Base-by-base conservation (phyloP, 345 rosid genomes). In the Barbarea vulgaris region DNA sequence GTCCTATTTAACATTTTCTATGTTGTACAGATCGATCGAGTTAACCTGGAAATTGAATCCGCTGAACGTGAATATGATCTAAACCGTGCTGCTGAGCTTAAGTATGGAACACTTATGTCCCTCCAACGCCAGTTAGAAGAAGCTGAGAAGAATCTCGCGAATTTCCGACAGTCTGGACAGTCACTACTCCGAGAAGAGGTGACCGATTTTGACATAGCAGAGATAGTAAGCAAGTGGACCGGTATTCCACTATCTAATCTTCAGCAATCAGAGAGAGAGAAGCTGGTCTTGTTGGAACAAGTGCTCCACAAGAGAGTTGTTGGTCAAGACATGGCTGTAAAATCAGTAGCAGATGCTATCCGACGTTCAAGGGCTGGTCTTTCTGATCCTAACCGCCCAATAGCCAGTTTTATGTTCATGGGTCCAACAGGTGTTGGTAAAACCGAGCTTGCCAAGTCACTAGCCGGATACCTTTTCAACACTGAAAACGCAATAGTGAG, bases 321-420 rank as follows among this genome's bases (percentile, higher is more conserved):
- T 63, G 99, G 98, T 76, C 99, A 95, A 85, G 96, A 95, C 79
- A 87, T 88, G 7, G 99, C 97, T 3, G 99, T 95, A 31, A 92
- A 88, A 82, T 94, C 99, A 48, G 97, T 94, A 41, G 91, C 99
- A 4, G 96, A 92, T 80, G 97, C 96, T 72, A 89, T 95, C 46
- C 89, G 96, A 0, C 92, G 97, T 18, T 95, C 99, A 12, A 87
- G 98, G 80, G 97, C 99, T 34, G 99, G 99, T 72, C 82, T 95
- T 21, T 95, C 99, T 22, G 97, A 95, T 75, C 98, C 99, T 42
- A 90, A 92, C 80, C 84, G 96, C 17, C 97, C 97, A 1, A 87
- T 92, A 62, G 98, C 96, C 53, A 94, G 98, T 72, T 94, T 94
- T 76, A 94, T 94, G 98, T 94, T 94, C 83, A 91, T 94, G 98